These are phyloP conservation scores for Fusarium sublunatum DNA, from an alignment of 2,329 filamentous ascomycete genomes.

Conservation along the genomic window DNA sequence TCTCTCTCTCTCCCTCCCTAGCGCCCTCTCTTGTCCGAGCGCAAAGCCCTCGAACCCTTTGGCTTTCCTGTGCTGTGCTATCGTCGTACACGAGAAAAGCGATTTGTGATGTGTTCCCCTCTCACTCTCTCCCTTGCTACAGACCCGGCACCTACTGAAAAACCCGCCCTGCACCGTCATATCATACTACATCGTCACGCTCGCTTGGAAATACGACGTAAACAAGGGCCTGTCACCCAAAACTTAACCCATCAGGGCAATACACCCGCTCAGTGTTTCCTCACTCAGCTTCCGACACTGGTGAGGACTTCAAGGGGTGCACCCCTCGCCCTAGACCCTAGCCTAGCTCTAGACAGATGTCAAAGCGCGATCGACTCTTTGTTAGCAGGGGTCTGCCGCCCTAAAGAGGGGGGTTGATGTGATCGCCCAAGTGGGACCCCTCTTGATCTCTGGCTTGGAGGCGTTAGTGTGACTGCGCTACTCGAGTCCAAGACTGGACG, in stretches of 20 bases:
- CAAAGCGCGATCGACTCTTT: conserved; percentile 30
- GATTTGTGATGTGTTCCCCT: not conserved
- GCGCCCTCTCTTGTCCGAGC: not conserved
- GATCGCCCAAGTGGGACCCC: conserved; percentile 23
- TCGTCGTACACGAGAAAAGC: not conserved
- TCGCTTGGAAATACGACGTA: not conserved
- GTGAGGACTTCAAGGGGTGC: conserved; percentile 23
- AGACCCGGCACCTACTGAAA: not conserved
- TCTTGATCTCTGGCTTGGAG: conserved; percentile 28
- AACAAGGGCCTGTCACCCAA: not conserved
- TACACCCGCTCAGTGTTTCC: conserved; percentile 6
- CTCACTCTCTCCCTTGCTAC: not conserved
- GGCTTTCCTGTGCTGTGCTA: not conserved
- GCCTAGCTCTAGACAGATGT: not conserved
- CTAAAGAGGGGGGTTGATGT: not conserved
- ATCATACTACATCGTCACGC: not conserved
- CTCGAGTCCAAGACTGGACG: conserved; percentile 17
- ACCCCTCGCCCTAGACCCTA: not conserved
- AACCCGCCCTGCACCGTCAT: too few species aligned
- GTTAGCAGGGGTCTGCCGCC: conserved; percentile 29
- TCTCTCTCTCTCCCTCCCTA: not conserved
- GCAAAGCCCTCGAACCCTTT: not conserved
- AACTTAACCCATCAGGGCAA: conserved; percentile 8
- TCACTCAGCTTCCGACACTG: conserved; percentile 2
- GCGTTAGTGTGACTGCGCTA: conserved; percentile 26